Evolutionary conservation across 2,329 filamentous ascomycete genomes (phyloP).

Genomic region (Teratosphaeria zuluensis): DNA sequence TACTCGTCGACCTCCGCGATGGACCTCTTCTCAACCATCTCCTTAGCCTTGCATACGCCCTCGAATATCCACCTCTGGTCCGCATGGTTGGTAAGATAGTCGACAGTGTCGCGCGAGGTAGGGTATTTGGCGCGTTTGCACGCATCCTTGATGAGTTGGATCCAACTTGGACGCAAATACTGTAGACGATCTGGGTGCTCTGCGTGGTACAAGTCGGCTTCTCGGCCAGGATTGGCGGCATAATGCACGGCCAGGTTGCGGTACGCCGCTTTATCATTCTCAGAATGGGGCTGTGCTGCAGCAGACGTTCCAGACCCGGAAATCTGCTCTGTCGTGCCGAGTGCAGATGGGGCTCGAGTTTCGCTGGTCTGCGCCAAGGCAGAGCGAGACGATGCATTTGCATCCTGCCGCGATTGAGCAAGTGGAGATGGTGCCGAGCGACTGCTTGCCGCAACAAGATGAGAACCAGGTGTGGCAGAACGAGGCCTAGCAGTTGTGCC

Average conservation of each 20-base stretch:
- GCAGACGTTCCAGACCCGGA: neutral
- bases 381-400: neutral
- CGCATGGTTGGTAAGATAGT: neutral
- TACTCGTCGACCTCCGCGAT: constrained; percentile 1
- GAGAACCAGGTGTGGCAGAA: neutral
- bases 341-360: neutral
- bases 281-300: neutral
- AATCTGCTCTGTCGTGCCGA: neutral
- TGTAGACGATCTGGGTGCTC: neutral
- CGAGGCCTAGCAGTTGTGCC: neutral
- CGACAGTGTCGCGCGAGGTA: neutral
- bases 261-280: neutral
- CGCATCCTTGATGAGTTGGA: neutral
- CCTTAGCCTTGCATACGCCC: constrained; percentile 1
- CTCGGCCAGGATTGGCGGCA: constrained; percentile 5
- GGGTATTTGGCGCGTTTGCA: neutral
- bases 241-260: neutral
- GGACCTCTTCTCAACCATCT: constrained; percentile 3
- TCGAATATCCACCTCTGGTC: constrained; percentile 7
- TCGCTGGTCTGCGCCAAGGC: neutral
- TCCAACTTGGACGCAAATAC: neutral
- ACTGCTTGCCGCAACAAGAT: neutral
- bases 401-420: neutral
- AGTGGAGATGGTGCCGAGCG: neutral
- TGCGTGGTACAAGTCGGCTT: constrained; percentile 4